Percentiles rank a stretch among this genome's conserved stretches.
phyloP scores from a whole-genome alignment of 345 rosid species.

The Linum trigynum region DNA sequence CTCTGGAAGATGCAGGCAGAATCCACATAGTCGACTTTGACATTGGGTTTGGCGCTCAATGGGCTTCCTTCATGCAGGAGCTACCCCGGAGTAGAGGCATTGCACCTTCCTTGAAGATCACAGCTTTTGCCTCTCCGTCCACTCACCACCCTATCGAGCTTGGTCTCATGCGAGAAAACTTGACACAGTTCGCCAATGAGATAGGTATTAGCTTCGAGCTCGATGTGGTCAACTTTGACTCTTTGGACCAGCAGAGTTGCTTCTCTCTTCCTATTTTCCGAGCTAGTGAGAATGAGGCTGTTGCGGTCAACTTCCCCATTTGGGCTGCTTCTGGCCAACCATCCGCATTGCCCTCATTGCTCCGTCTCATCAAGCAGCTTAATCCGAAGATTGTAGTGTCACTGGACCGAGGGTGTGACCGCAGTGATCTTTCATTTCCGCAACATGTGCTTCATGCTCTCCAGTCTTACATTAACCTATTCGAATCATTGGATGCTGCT shows the following conservation, averaged over 20 bases:
- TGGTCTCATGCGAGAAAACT: conserved; percentile 40
- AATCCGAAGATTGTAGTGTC: conserved; percentile 74
- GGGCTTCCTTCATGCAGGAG: conserved; percentile 62
- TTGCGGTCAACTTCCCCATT: conserved; percentile 44
- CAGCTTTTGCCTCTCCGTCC: conserved; percentile 44
- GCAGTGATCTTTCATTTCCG: conserved; percentile 65
- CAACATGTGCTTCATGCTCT: conserved; percentile 66
- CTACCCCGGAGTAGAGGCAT: conserved; percentile 34
- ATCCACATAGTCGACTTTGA: conserved; percentile 51
- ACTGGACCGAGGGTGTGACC: conserved; percentile 71
- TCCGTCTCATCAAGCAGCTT: conserved; percentile 64
- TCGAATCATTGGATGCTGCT: conserved; percentile 80
- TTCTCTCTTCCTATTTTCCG: conserved; percentile 27
- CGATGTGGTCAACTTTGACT: conserved; percentile 38
- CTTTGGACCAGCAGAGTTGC: conserved; percentile 28
- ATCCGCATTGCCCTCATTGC: conserved; percentile 36
- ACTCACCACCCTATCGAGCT: conserved; percentile 39
- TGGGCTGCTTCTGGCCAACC: conserved; percentile 36
- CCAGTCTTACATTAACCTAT: conserved; percentile 46
- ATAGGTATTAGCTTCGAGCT: conserved; percentile 40
- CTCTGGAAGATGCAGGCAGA: conserved; percentile 29
- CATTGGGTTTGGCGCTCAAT: conserved; percentile 53
- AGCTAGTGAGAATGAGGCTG: conserved; percentile 33
- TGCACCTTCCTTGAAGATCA: conserved; percentile 38
- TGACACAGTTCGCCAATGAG: conserved; percentile 39